Evolutionary conservation across 202 grass and related monocot species (phyloP).

Genomic region (Setaria viridis): DNA sequence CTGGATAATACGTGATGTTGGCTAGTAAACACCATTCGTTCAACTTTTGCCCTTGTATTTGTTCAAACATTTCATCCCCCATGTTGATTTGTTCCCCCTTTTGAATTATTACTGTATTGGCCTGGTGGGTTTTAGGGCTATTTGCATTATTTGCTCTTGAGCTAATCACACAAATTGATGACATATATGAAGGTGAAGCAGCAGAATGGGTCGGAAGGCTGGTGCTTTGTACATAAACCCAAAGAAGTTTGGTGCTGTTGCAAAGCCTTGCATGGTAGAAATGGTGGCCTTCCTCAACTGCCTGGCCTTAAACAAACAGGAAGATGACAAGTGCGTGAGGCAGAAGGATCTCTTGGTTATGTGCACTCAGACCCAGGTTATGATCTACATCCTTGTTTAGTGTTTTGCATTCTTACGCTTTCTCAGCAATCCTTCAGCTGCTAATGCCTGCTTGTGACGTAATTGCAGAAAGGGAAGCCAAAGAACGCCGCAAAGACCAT

Average conservation of each 20-base stretch:
- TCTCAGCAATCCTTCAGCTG: neutral
- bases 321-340: slow-evolving; percentile 65
- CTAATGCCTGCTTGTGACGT: slow-evolving; percentile 8
- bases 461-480: slow-evolving; percentile 61
- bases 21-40: neutral
- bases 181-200: slow-evolving; percentile 12
- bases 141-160: neutral
- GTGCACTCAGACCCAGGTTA: slow-evolving; percentile 57
- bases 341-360: slow-evolving; percentile 60
- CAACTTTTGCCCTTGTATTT: neutral
- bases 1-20: neutral
- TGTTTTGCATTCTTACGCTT: neutral
- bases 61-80: neutral
- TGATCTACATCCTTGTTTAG: neutral
- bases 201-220: slow-evolving; percentile 80
- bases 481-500: slow-evolving; percentile 71
- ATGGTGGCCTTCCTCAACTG: slow-evolving; percentile 87
- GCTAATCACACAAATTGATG: neutral
- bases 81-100: neutral
- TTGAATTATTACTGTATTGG: neutral
- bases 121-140: neutral
- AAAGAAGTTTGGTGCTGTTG: slow-evolving; percentile 74
- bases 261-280: slow-evolving; percentile 82
- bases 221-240: slow-evolving; percentile 88
- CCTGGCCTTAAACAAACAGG: slow-evolving; percentile 88